These are phyloP conservation scores for Cyclocybe cylindracea DNA, from an alignment of 768 basidiomycete genomes.

Conservation along the genomic window DNA sequence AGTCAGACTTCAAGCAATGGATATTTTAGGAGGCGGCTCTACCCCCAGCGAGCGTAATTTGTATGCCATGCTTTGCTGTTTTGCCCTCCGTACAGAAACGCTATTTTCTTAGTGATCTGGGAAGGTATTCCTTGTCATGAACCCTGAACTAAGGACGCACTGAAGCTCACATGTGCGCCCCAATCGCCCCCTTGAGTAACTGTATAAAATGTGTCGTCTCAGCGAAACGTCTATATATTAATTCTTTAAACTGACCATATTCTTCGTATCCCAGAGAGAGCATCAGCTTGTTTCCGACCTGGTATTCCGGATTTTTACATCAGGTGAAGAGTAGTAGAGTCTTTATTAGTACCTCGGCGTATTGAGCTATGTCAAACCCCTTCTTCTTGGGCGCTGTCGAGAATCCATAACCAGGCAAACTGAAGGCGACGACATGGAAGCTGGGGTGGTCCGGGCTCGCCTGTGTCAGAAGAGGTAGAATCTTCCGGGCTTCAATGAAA, in stretches of 20 bases:
- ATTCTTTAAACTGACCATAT: conserved; percentile 36
- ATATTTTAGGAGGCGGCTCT: background rate
- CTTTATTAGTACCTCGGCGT: too few relatives aligned
- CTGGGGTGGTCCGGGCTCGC: conserved; percentile 42
- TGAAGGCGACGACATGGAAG: conserved; percentile 61
- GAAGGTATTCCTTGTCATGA: background rate
- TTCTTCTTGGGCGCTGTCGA: conserved; percentile 25
- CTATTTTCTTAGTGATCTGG: conserved; percentile 26
- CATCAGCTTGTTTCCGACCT: too few relatives aligned
- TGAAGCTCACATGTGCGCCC: conserved; percentile 34
- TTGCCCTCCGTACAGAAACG: conserved; percentile 29
- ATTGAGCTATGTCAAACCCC: too few relatives aligned
- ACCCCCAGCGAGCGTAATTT: conserved; percentile 39
- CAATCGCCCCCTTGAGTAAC: conserved; percentile 54
- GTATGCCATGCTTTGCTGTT: conserved; percentile 54
- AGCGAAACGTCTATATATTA: background rate
- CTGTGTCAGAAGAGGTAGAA: conserved; percentile 41
- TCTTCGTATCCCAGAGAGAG: conserved; percentile 28
- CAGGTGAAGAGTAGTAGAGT: too few relatives aligned
- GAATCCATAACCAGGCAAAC: conserved; percentile 62
- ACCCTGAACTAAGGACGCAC: background rate
- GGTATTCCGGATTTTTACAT: too few relatives aligned
- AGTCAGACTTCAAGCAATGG: background rate
- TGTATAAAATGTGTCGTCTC: conserved; percentile 8
- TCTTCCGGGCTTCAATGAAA: too few relatives aligned